Conservation (phyloP, 2,329 filamentous ascomycete species). For the Epicoccum sorghinum region DNA sequence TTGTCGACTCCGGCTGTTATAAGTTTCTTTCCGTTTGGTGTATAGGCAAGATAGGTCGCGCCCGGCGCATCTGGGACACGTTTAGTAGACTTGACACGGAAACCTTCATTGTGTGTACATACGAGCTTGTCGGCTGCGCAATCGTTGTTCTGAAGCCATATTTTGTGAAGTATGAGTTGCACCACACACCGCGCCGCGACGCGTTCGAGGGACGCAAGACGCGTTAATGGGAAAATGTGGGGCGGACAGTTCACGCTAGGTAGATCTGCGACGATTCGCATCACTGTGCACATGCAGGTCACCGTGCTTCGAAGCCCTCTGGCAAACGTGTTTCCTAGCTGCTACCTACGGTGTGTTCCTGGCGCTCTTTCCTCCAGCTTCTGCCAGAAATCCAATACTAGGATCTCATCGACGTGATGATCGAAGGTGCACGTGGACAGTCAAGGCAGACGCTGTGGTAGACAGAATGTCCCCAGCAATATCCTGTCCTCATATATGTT, state of each 20-base stretch:
- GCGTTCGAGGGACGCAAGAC: slow-evolving; percentile 8
- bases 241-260: slow-evolving; percentile 11
- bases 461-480: too few relatives aligned
- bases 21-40: slow-evolving; percentile 82
- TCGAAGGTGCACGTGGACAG: too few relatives aligned
- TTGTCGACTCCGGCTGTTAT: slow-evolving; percentile 94
- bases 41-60: slow-evolving; percentile 86
- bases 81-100: background rate
- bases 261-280: too few relatives aligned
- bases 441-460: too few relatives aligned
- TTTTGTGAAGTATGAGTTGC: slow-evolving; percentile 1
- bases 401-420: too few relatives aligned
- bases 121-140: slow-evolving; percentile 44
- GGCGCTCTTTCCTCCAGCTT: too few relatives aligned
- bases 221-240: slow-evolving; percentile 13
- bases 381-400: too few relatives aligned
- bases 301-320: too few relatives aligned
- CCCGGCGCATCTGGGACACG: slow-evolving; percentile 73
- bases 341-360: too few relatives aligned
- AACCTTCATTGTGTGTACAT: slow-evolving; percentile 15
- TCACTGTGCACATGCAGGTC: background rate
- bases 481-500: too few relatives aligned
- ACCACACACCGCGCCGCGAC: slow-evolving; percentile 7
- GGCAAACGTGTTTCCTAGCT: too few relatives aligned
- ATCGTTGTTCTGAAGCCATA: slow-evolving; percentile 27